Base-by-base conservation (phyloP, 441 rosid genomes). In the Dalechampia spathulata region DNA sequence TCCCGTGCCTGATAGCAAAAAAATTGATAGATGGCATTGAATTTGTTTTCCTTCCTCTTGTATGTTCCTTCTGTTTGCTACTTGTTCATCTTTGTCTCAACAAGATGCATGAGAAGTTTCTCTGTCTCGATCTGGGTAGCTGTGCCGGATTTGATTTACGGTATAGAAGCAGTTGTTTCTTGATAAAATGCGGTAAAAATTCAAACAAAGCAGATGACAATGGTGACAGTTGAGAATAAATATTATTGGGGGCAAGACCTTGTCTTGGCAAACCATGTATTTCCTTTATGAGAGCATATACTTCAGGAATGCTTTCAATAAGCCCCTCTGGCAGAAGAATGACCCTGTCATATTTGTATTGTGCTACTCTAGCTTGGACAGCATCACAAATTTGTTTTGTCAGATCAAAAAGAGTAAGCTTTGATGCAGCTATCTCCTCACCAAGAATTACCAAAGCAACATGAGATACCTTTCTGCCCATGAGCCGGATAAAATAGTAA, bases 1-100 rank as follows among this genome's bases (percentile, higher is more conserved):
- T 97, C 99, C 52, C 99, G 89, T 72, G 99, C 99, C 71, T 94
- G 99, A 75, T 94, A 90, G 59, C 99, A 97, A 59, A 92, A 92
- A 65, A 92, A 92, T 77, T 92, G 97, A 77, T 96, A 89, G 66
- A 92, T 92, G 19, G 96, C 96, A 72, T 86, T 92, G 80, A 92
- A 86, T 61, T 89, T 92, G n/a, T 85, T 70, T n/a, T n/a, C n/a
- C 69, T 92, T 92, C 40, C 99, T 97, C 74, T 78, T 90, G 86
- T 90, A 90, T 51, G 81, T 84, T 66, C 96, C 97, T 69, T 78
- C 97, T 78, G 87, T 90, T 86, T 64, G 49, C 27, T 95, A 94
- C 75, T 79, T 90, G 85, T 75, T 90, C 79, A 94, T 87, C 79
- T 94, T 97, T 60, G 62, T 69, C 86, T 94, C 97, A 69, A 94